These are phyloP conservation scores for Chlamydomonas sp. DNA, from an alignment of 139 green algal genomes.

Conservation along the genomic window DNA sequence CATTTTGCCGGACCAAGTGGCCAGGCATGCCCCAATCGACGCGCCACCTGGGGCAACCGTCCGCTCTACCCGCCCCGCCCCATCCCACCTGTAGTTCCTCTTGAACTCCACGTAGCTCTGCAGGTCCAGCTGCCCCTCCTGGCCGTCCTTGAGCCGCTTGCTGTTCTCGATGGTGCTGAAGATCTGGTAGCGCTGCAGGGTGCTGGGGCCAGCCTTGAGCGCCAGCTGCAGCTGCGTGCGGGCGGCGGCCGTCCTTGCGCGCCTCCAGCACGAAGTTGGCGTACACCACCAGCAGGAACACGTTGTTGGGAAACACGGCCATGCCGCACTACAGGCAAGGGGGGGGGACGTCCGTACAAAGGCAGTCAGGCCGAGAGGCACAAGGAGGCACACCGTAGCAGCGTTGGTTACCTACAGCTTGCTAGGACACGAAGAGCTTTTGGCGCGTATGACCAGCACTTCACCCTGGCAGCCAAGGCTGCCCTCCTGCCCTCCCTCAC, in stretches of 20 bases:
- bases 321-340: slow-evolving; percentile 38
- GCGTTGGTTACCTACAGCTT: not conserved
- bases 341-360: not conserved
- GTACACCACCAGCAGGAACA: slow-evolving; percentile 39
- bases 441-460: not conserved
- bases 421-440: not conserved
- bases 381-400: not conserved
- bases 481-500: not conserved
- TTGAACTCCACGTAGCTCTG: slow-evolving; percentile 36
- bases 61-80: no score
- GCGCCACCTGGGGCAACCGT: not conserved
- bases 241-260: slow-evolving; percentile 35
- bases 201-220: slow-evolving; percentile 40
- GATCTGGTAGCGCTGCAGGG: slow-evolving; percentile 44
- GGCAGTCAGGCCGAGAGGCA: not conserved
- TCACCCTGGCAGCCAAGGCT: not conserved
- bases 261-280: slow-evolving; percentile 55
- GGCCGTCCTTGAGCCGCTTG: slow-evolving; percentile 23
- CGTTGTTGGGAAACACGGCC: slow-evolving; percentile 40
- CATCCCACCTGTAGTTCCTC: slow-evolving; percentile 5
- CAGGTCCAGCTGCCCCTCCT: slow-evolving; percentile 5
- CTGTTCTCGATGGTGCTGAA: slow-evolving; percentile 17
- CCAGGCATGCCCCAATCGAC: not conserved
- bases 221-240: slow-evolving; percentile 61
- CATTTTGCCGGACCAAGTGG: no score